Evolutionary conservation across 108 stramenopile genomes (phyloP), one percentile per base, ranked within the genome.

Genomic region (Cyclotella kingstonii): DNA sequence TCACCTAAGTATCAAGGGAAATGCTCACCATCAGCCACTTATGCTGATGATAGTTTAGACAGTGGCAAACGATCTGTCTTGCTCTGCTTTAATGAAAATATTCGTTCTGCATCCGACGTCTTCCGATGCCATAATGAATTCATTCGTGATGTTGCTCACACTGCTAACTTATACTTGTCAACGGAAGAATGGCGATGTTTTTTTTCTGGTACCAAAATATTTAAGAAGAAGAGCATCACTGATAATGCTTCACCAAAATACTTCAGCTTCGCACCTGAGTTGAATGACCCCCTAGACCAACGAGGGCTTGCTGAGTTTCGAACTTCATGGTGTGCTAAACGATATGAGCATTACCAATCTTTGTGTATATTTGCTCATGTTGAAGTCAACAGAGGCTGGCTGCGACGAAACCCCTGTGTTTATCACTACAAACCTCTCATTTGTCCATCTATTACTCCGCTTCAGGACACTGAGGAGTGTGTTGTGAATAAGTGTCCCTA

Each of bases 61-160:
- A 79, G 73, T 40, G 77, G 65, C 45, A 93, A 90, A 62, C 81
- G 89, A 54, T 77, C 85, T 11, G 92, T 93, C 11, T 75, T 93
- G 23, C 76, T 93, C 36, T 93, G 92, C 65, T 93, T 93, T 68
- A 93, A 93, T 45, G 92, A 93, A 59, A 93, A 90, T 52, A 82
- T 93, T 55, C 84, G 89, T 25, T 89, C 82, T 12, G 85, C 89
- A 12, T 79, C 81, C 54, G 92, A 93, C 61, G 89, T 90, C 8
- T 90, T 93, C 48, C 86, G 85, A 31, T 90, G 92, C 52, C 92
- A 93, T 63, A 85, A 93, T 46, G 92, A 93, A 49, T 93, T 93
- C 76, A 90, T 93, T 40, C 79, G 89, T 22, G 92, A 93, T 48
- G 84, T 86, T 21, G 89, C 89, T 11, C 81, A 90, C 67, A 73